Evolutionary conservation across 1,284 basidiomycete species (phyloP).

Genomic region (Abortiporus biennis): DNA sequence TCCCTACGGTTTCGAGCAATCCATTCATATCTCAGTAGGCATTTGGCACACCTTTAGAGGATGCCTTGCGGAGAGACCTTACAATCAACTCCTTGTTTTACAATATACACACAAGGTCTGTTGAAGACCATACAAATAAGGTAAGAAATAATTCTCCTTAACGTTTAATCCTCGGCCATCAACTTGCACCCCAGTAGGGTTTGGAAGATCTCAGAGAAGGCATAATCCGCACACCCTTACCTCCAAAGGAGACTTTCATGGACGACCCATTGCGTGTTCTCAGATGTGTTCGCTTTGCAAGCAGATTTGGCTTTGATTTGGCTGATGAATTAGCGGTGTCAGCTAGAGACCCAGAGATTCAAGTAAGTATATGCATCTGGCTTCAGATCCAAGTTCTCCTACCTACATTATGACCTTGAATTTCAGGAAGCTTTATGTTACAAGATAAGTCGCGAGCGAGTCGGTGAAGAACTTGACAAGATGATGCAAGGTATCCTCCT

Average conservation of each 20-base stretch:
- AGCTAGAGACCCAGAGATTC: conserved; percentile 62
- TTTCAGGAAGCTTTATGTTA: conserved; percentile 61
- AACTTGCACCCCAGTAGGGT: conserved; percentile 45
- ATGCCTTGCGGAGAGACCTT: conserved; percentile 87
- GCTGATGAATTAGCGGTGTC: conserved; percentile 69
- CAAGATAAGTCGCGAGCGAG: conserved; percentile 87
- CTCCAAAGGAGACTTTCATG: conserved; percentile 83
- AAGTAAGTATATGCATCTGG: conserved; percentile 39
- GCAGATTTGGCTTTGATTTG: conserved; percentile 81
- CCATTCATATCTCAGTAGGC: conserved; percentile 38
- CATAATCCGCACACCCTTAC: conserved; percentile 85
- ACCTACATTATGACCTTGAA: too few relatives aligned
- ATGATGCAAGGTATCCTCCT: conserved; percentile 72
- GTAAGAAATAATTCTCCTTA: conserved; percentile 40
- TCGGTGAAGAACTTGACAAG: conserved; percentile 86
- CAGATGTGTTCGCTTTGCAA: conserved; percentile 89
- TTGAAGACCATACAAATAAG: conserved; percentile 88
- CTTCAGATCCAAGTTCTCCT: background rate
- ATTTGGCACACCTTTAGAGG: conserved; percentile 91
- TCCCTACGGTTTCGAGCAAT: background rate
- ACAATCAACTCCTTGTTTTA: conserved; percentile 98
- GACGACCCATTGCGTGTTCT: conserved; percentile 94
- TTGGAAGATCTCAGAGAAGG: conserved; percentile 77
- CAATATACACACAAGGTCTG: conserved; percentile 83
- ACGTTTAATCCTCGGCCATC: background rate